These are phyloP conservation scores for Hypocrella siamensis DNA, from an alignment of 2,329 filamentous ascomycete species.

Conservation along the genomic window DNA sequence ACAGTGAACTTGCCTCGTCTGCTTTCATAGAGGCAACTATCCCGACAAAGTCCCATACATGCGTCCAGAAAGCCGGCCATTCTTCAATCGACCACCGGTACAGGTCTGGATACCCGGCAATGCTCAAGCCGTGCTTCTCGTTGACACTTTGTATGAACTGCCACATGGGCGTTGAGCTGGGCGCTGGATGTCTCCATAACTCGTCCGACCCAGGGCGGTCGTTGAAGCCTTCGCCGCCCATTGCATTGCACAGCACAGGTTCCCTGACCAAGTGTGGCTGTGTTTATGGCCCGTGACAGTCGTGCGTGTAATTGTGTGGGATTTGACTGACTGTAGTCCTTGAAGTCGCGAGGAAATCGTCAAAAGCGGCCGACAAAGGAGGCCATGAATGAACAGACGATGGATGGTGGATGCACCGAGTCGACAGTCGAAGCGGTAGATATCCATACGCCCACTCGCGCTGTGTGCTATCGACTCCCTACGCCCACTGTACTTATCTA, in stretches of 20 bases:
- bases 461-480: too few relatives aligned
- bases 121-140: conserved; percentile 43
- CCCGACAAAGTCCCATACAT: conserved; percentile 71
- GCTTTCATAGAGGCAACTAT: conserved; percentile 53
- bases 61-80: conserved; percentile 65
- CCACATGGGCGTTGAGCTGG: conserved; percentile 54
- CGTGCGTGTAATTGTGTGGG: too few relatives aligned
- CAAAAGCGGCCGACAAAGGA: too few relatives aligned
- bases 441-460: too few relatives aligned
- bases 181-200: conserved; percentile 58
- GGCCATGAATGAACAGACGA: too few relatives aligned
- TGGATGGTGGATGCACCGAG: too few relatives aligned
- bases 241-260: neutral
- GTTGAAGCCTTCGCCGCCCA: conserved; percentile 7
- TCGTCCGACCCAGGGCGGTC: conserved; percentile 17
- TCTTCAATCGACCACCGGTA: conserved; percentile 75
- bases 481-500: too few relatives aligned
- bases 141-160: conserved; percentile 57
- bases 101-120: conserved; percentile 57
- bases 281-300: too few relatives aligned
- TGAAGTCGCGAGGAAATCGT: too few relatives aligned
- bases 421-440: too few relatives aligned
- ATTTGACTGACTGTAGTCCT: too few relatives aligned
- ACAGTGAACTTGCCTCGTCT: conserved; percentile 42
- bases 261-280: neutral